These are phyloP conservation scores for Cercospora berteroae DNA, from an alignment of 2,329 filamentous ascomycete species.

Conservation along the genomic window DNA sequence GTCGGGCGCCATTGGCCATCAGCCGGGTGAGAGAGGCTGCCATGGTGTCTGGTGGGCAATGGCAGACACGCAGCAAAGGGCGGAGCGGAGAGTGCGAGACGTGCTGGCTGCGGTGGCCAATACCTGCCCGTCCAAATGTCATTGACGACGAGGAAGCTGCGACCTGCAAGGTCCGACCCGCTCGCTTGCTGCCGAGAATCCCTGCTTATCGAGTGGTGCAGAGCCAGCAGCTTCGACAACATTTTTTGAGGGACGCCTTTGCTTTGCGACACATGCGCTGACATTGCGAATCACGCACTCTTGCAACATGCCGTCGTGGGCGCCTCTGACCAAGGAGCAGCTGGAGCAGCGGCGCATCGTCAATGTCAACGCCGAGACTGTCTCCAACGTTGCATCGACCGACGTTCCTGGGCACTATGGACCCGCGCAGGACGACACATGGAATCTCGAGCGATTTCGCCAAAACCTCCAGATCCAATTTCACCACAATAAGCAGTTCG, in stretches of 20 bases:
- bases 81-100: conserved; percentile 3
- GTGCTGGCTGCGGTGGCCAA: conserved; percentile 14
- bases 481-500: conserved; percentile 74
- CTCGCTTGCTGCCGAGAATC: conserved; percentile 9
- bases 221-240: conserved; percentile 5
- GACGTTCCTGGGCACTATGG: conserved; percentile 86
- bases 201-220: conserved; percentile 7
- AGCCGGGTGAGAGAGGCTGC: conserved; percentile 69
- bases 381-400: conserved; percentile 82
- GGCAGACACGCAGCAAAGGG: conserved; percentile 8
- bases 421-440: conserved; percentile 80
- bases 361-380: conserved; percentile 82
- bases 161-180: background rate
- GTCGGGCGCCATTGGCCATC: conserved; percentile 64
- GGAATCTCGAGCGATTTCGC: conserved; percentile 73
- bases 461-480: conserved; percentile 72
- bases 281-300: background rate
- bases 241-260: background rate
- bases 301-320: conserved; percentile 34
- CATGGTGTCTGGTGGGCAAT: conserved; percentile 52
- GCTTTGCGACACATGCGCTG: background rate
- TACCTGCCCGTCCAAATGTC: conserved; percentile 13
- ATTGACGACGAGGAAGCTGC: conserved; percentile 8
- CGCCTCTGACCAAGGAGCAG: conserved; percentile 52
- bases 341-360: conserved; percentile 72